phyloP scores from a whole-genome alignment of 148 eudicot genomes.

The Polygonum maritimum region DNA sequence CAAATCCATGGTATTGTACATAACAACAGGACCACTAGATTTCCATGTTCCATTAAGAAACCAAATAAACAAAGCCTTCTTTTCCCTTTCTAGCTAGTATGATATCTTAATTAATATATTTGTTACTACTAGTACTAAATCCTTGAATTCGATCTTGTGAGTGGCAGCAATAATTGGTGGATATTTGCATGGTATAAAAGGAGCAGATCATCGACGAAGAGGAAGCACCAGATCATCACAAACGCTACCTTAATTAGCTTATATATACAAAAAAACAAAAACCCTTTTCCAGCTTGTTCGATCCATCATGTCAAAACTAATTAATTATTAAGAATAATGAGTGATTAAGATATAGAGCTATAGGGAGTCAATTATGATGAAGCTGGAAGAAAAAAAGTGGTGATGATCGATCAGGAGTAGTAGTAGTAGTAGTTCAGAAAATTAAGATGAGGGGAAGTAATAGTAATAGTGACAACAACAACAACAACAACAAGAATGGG shows the following conservation, averaged over 20 bases:
- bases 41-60: not conserved
- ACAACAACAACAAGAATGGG: not conserved
- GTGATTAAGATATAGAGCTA: not conserved
- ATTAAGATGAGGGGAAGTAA: not conserved
- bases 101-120: not conserved
- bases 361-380: not conserved
- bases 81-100: not conserved
- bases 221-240: not conserved
- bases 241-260: not conserved
- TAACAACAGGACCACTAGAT: not conserved
- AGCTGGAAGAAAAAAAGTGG: not conserved
- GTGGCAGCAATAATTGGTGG: constrained; percentile 4
- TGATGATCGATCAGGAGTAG: not conserved
- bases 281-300: not conserved
- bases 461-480: not conserved
- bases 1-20: not conserved
- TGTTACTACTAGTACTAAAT: not conserved
- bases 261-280: not conserved
- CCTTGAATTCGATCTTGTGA: not conserved
- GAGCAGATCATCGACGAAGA: not conserved
- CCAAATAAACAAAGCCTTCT: not conserved
- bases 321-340: not conserved
- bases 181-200: not conserved
- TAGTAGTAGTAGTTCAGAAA: not conserved
- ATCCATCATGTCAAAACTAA: no score